These are phyloP conservation scores for Cyclocybe cylindracea DNA, from an alignment of 768 basidiomycete genomes.

Conservation along the genomic window DNA sequence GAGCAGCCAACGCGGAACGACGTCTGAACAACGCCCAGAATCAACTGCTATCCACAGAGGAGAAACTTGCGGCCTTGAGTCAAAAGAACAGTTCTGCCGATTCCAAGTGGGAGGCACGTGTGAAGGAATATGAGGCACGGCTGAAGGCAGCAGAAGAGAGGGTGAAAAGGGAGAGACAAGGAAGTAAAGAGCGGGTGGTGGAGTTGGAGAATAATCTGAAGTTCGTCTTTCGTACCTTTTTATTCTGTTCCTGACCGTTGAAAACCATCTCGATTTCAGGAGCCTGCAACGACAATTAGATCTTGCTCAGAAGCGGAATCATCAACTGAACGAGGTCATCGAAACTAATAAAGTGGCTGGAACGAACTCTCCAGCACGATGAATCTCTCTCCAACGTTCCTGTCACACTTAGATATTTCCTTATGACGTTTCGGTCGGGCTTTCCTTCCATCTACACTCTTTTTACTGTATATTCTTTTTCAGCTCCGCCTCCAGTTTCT, in stretches of 20 bases:
- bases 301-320: constrained; percentile 72
- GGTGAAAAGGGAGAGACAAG: constrained; percentile 91
- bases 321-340: constrained; percentile 56
- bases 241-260: constrained; percentile 2
- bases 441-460: too few species aligned
- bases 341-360: constrained; percentile 36
- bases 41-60: constrained; percentile 81
- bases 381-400: neutral
- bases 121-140: constrained; percentile 86
- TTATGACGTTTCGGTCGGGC: too few species aligned
- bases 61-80: constrained; percentile 75
- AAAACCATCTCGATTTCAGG: constrained; percentile 39
- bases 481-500: too few species aligned
- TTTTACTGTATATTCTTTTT: too few species aligned
- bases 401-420: neutral
- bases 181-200: constrained; percentile 80
- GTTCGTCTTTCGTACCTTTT: constrained; percentile 37
- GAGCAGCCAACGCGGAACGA: constrained; percentile 84
- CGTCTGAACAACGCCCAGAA: constrained; percentile 85
- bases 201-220: constrained; percentile 75
- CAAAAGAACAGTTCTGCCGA: constrained; percentile 75
- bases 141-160: constrained; percentile 86
- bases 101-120: constrained; percentile 91
- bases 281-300: constrained; percentile 77
- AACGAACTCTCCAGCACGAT: constrained; percentile 19